Percentiles rank a stretch among this genome's conserved stretches.
Conservation (phyloP, 1,284 basidiomycete species). For the Sporisorium graminicola region DNA sequence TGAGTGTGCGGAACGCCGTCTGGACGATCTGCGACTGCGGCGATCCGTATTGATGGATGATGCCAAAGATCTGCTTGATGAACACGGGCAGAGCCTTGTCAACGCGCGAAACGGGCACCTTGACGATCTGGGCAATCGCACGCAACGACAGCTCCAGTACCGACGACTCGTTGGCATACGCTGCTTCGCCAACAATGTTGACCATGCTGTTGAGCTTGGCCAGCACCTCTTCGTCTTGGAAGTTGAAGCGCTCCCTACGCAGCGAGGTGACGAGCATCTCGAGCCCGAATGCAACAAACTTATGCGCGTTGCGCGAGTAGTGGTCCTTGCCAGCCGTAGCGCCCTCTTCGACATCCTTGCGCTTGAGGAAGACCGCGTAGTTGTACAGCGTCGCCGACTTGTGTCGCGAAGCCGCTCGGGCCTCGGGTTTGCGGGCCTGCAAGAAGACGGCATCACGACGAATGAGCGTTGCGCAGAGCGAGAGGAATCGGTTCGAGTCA, state of each 20-base stretch:
- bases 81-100: conserved; percentile 85
- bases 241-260: conserved; percentile 86
- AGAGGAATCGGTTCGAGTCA: conserved; percentile 79
- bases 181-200: conserved; percentile 87
- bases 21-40: conserved; percentile 92
- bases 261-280: conserved; percentile 91
- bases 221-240: conserved; percentile 79
- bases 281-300: conserved; percentile 91
- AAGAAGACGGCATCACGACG: conserved; percentile 80
- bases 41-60: conserved; percentile 82
- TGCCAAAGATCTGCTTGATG: conserved; percentile 85
- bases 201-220: conserved; percentile 88
- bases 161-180: conserved; percentile 85
- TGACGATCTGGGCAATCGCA: conserved; percentile 83
- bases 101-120: conserved; percentile 84
- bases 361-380: conserved; percentile 55
- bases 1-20: conserved; percentile 86
- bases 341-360: conserved; percentile 59
- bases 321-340: conserved; percentile 65
- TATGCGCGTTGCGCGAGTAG: conserved; percentile 74
- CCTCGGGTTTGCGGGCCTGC: conserved; percentile 49
- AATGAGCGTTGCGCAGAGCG: conserved; percentile 89
- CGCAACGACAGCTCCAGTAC: conserved; percentile 86
- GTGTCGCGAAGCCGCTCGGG: conserved; percentile 31
- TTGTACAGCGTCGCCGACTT: conserved; percentile 38